Conservation (phyloP, 768 basidiomycete species). For the Glaciozyma antarctica region DNA sequence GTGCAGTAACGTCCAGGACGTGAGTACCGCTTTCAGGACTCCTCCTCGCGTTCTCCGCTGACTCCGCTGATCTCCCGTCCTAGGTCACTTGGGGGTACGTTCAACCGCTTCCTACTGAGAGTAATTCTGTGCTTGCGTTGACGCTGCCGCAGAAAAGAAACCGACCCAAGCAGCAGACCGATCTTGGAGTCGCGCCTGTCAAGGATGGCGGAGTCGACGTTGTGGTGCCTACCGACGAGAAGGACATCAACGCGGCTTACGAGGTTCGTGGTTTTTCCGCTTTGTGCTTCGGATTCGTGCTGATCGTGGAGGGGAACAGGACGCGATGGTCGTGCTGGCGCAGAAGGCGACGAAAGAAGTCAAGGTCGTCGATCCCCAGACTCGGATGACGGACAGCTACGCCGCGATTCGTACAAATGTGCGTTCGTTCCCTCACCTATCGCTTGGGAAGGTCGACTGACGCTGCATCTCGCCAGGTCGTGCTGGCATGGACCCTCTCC, state of each 20-base stretch:
- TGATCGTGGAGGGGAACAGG: constrained; percentile 47
- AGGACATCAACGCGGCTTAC: constrained; percentile 46
- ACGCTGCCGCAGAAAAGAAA: too few species aligned
- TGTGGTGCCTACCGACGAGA: constrained; percentile 71
- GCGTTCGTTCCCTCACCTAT: constrained; percentile 26
- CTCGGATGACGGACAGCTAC: constrained; percentile 75
- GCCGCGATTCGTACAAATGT: constrained; percentile 76
- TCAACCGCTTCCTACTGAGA: not conserved
- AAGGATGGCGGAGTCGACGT: constrained; percentile 65
- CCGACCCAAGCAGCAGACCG: constrained; percentile 67
- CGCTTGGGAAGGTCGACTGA: not conserved
- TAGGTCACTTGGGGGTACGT: constrained; percentile 16
- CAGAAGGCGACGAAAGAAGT: constrained; percentile 69
- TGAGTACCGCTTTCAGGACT: not conserved
- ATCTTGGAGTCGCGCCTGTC: constrained; percentile 59
- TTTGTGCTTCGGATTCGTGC: not conserved
- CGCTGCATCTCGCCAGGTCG: constrained; percentile 44
- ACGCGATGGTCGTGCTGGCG: constrained; percentile 71
- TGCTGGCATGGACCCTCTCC: constrained; percentile 78
- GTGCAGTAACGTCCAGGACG: constrained; percentile 20
- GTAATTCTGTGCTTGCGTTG: not conserved
- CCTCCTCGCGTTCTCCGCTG: not conserved
- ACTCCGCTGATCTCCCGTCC: constrained; percentile 8
- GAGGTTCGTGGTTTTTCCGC: not conserved
- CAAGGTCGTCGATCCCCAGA: constrained; percentile 52